Conservation (phyloP, 2,329 filamentous ascomycete species). For the Akanthomyces lecanii region DNA sequence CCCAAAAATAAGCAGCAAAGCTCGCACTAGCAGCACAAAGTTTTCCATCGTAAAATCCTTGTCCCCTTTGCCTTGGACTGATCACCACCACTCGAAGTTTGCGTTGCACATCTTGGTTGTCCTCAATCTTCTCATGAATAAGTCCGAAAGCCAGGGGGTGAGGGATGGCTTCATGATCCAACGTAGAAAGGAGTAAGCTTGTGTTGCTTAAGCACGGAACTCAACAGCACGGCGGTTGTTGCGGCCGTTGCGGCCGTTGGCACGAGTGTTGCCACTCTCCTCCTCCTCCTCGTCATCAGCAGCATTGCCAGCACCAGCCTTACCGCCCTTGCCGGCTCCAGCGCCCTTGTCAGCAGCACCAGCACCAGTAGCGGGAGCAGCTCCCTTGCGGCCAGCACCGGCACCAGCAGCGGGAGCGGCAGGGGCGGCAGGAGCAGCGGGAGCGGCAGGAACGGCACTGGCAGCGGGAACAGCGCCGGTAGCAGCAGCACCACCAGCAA, state of each 20-base stretch:
- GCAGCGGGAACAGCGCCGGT: neutral
- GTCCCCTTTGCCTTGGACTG: neutral
- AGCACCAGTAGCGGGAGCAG: neutral
- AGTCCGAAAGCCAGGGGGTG: neutral
- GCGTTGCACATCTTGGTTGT: neutral
- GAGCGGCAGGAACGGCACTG: neutral
- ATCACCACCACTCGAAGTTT: neutral
- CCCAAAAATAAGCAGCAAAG: neutral
- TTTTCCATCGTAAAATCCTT: neutral
- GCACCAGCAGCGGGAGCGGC: neutral
- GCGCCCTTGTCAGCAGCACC: neutral
- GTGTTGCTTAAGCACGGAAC: conserved; percentile 19
- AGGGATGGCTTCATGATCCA: neutral
- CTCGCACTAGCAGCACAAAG: neutral
- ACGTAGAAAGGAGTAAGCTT: neutral
- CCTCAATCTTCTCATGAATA: neutral
- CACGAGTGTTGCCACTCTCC: conserved; percentile 11
- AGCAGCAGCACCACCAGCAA: neutral
- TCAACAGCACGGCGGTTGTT: conserved; percentile 19
- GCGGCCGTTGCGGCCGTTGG: conserved; percentile 10
- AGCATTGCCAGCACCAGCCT: neutral
- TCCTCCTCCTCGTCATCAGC: neutral
- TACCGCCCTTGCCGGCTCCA: neutral
- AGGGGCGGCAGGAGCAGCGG: neutral
- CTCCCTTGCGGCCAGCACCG: neutral